Conservation (phyloP, 2,329 filamentous ascomycete genomes). For the Tolypocladium cylindrosporum region DNA sequence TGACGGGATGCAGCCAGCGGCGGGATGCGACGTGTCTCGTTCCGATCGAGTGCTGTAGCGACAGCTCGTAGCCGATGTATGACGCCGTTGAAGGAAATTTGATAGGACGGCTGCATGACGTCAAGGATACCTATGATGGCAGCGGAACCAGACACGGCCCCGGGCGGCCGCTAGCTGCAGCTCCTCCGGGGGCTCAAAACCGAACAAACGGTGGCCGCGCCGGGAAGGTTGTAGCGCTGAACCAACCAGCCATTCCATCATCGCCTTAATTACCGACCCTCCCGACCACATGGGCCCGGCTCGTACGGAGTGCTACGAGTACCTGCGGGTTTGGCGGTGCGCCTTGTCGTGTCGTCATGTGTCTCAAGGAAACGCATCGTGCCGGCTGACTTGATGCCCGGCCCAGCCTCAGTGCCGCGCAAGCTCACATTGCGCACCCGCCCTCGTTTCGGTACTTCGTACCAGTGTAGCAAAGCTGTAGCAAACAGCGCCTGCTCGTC, state of each 20-base stretch:
- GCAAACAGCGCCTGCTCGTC: too few relatives aligned
- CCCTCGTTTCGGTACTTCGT: too few relatives aligned
- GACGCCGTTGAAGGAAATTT: not conserved
- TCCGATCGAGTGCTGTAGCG: too few relatives aligned
- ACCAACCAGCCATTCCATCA: not conserved
- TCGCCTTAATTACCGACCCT: not conserved
- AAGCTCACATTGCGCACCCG: not conserved
- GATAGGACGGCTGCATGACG: not conserved
- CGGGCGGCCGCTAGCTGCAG: not conserved
- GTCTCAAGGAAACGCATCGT: not conserved
- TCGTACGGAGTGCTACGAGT: not conserved
- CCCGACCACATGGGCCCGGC: not conserved
- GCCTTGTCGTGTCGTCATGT: not conserved
- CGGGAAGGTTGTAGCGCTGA: not conserved
- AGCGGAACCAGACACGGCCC: not conserved
- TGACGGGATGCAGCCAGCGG: not conserved
- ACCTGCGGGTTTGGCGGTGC: not conserved
- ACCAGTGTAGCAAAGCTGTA: too few relatives aligned
- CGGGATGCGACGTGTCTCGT: not conserved
- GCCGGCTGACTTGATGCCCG: not conserved
- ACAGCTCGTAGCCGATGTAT: too few relatives aligned
- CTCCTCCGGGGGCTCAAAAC: not conserved
- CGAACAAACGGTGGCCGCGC: not conserved
- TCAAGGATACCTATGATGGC: not conserved
- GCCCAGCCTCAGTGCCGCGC: not conserved